phyloP scores from a whole-genome alignment of 1,284 basidiomycete species.

The Abortiporus biennis region DNA sequence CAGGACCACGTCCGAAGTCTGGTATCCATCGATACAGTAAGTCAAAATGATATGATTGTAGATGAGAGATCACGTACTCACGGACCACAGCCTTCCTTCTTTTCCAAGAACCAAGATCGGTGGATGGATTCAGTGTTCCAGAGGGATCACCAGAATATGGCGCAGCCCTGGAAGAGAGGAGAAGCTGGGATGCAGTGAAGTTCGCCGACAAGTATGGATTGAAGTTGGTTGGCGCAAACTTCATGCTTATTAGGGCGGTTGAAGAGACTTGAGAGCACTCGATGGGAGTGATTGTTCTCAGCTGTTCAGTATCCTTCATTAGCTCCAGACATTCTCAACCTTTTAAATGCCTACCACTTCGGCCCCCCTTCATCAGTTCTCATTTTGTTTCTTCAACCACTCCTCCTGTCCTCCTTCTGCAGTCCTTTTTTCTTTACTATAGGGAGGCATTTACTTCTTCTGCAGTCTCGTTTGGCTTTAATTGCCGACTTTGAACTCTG shows the following conservation, averaged over 20 bases:
- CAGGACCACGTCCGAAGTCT: slow-evolving; percentile 48
- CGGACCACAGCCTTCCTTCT: slow-evolving; percentile 57
- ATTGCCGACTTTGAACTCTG: too few species aligned
- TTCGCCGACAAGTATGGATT: slow-evolving; percentile 50
- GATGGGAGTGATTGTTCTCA: too few species aligned
- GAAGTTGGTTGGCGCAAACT: slow-evolving; percentile 55
- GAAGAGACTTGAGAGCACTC: slow-evolving; percentile 9
- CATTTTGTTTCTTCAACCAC: too few species aligned
- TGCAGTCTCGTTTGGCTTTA: too few species aligned
- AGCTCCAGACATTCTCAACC: too few species aligned
- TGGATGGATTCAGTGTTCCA: slow-evolving; percentile 35
- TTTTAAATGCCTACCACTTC: too few species aligned
- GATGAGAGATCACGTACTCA: too few species aligned
- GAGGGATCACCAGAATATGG: slow-evolving; percentile 41
- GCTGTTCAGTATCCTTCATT: too few species aligned
- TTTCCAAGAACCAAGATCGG: slow-evolving; percentile 49
- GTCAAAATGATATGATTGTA: slow-evolving; percentile 9
- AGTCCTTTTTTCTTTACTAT: too few species aligned
- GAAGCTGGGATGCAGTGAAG: slow-evolving; percentile 45
- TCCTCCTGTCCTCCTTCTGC: too few species aligned
- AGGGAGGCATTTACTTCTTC: background rate
- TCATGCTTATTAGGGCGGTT: slow-evolving; percentile 28
- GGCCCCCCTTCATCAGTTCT: too few species aligned
- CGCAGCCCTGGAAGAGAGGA: slow-evolving; percentile 37
- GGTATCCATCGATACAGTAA: slow-evolving; percentile 57